These are phyloP conservation scores for Kuraishia molischiana DNA, from an alignment of 805 yeast species.

Conservation along the genomic window DNA sequence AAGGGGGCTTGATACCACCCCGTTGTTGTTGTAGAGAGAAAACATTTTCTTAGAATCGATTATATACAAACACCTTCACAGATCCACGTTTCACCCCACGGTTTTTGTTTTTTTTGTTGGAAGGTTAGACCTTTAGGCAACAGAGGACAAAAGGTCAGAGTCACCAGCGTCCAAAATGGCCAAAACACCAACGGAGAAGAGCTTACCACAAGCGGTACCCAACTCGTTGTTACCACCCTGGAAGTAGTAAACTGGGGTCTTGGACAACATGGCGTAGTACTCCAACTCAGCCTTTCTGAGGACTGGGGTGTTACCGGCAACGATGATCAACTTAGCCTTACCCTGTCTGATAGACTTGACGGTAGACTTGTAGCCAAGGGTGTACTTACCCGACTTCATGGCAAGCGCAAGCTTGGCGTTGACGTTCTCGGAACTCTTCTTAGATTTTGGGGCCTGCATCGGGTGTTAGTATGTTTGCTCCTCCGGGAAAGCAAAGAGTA, in stretches of 20 bases:
- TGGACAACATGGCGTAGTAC: slow-evolving; percentile 99
- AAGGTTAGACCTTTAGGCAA: too few species aligned
- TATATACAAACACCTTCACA: too few species aligned
- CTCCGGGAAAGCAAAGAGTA: not conserved
- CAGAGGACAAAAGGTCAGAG: slow-evolving; percentile 89
- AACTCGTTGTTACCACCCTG: slow-evolving; percentile 99
- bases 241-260: slow-evolving; percentile 97
- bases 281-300: slow-evolving; percentile 99
- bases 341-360: slow-evolving; percentile 98
- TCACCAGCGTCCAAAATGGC: slow-evolving; percentile 98
- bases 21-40: too few species aligned
- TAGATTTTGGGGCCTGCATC: slow-evolving; percentile 84
- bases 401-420: slow-evolving; percentile 97
- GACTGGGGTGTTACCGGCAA: slow-evolving; percentile 99
- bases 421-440: slow-evolving; percentile 86
- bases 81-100: too few species aligned
- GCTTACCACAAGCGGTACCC: slow-evolving; percentile 99
- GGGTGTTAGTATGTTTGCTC: slow-evolving; percentile 28
- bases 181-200: slow-evolving; percentile 98
- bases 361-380: slow-evolving; percentile 99
- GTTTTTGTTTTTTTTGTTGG: too few species aligned
- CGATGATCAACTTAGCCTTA: slow-evolving; percentile 95
- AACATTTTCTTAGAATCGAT: too few species aligned
- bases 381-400: slow-evolving; percentile 98
- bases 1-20: too few species aligned